Conservation (phyloP, 228 moss, liverwort and hornwort genomes). For the Sphagnum fallax region DNA sequence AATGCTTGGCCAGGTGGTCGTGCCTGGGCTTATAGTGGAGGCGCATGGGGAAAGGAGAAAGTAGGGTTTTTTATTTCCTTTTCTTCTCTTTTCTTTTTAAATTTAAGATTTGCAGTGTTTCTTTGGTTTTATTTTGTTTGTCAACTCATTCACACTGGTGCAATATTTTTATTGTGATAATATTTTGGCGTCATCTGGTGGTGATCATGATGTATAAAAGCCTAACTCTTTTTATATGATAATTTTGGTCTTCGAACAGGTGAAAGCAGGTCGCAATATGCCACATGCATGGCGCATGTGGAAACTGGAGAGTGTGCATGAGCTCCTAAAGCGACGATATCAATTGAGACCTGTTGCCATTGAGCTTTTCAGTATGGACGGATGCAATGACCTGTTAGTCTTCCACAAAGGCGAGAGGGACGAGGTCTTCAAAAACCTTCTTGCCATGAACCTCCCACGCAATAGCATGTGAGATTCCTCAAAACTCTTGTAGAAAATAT, state of each 20-base stretch:
- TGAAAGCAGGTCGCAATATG: constrained; percentile 76
- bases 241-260: constrained; percentile 9
- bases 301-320: constrained; percentile 99
- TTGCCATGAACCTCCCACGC: constrained; percentile 91
- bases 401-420: constrained; percentile 96
- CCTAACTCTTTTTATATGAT: too few species aligned
- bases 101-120: too few species aligned
- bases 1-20: constrained; percentile 87
- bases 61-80: constrained; percentile 3
- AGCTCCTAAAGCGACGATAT: constrained; percentile 89
- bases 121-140: too few species aligned
- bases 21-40: constrained; percentile 94
- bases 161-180: too few species aligned
- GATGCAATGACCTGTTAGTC: constrained; percentile 93
- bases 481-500: too few species aligned
- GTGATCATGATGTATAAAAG: too few species aligned
- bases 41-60: constrained; percentile 87
- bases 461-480: constrained; percentile 73
- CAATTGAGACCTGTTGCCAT: constrained; percentile 97
- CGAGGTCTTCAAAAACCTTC: constrained; percentile 90
- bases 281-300: constrained; percentile 96
- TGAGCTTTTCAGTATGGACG: constrained; percentile 99
- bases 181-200: too few species aligned
- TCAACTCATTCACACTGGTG: too few species aligned
- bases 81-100: not conserved